Conservation (phyloP, 495 filamentous ascomycete genomes). For the Trichoderma reesei region DNA sequence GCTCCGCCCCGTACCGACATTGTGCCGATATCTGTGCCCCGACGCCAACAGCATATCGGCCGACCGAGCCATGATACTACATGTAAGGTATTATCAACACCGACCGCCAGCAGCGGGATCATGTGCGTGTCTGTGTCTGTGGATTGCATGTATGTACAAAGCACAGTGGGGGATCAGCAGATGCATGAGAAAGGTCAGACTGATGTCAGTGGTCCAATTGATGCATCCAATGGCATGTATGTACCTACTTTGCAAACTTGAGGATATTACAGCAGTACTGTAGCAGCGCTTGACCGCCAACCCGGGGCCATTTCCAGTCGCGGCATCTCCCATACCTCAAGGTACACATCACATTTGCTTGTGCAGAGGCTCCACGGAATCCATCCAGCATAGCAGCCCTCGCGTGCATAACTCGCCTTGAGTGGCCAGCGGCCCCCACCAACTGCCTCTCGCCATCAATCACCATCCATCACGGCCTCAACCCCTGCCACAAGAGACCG, state of each 20-base stretch:
- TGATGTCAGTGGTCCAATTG: not conserved
- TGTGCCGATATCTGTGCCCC: not conserved
- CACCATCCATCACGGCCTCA: not conserved
- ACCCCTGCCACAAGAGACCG: not conserved
- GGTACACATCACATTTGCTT: not conserved
- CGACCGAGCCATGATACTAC: not conserved
- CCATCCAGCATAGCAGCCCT: not conserved
- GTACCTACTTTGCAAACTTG: too few relatives aligned
- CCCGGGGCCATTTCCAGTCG: conserved; percentile 6
- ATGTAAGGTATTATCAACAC: too few relatives aligned
- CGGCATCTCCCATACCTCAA: not conserved
- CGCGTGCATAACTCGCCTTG: not conserved
- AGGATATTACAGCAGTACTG: too few relatives aligned
- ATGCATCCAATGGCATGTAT: too few relatives aligned
- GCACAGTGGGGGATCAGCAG: not conserved
- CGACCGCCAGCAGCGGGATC: too few relatives aligned
- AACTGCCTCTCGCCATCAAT: not conserved
- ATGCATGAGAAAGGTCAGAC: not conserved
- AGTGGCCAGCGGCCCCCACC: not conserved
- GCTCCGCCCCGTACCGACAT: conserved; percentile 6
- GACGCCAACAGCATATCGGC: not conserved
- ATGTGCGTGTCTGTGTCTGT: too few relatives aligned
- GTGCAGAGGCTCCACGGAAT: not conserved
- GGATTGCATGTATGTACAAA: not conserved
- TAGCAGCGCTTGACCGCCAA: conserved; percentile 4